phyloP scores from a whole-genome alignment of 805 yeast species.

The Wilhelminamyces savonicus region DNA sequence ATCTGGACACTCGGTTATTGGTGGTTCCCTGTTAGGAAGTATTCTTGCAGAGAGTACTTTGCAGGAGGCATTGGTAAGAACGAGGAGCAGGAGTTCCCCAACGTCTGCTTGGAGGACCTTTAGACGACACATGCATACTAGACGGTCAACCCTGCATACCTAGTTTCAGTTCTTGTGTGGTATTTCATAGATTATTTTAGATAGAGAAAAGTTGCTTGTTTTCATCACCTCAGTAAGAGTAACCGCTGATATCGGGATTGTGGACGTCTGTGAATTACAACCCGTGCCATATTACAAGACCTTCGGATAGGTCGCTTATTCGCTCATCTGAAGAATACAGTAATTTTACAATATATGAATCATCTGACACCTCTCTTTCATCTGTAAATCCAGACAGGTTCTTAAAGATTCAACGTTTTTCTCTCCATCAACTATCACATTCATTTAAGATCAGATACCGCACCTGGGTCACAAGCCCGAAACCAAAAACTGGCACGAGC shows the following conservation, averaged over 20 bases:
- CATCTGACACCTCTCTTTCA: slow-evolving; percentile 53
- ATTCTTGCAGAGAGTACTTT: slow-evolving; percentile 31
- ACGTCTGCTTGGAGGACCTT: slow-evolving; percentile 30
- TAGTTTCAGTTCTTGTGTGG: too few species aligned
- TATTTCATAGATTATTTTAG: not conserved
- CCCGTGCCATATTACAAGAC: not conserved
- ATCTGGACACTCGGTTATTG: slow-evolving; percentile 32
- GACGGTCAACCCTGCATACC: slow-evolving; percentile 6
- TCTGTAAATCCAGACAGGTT: slow-evolving; percentile 42
- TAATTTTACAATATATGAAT: slow-evolving; percentile 31
- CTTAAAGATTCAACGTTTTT: slow-evolving; percentile 36
- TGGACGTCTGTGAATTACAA: not conserved
- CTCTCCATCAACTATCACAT: slow-evolving; percentile 47
- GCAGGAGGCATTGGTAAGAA: slow-evolving; percentile 36
- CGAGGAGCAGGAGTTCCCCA: slow-evolving; percentile 39
- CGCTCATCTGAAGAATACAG: not conserved
- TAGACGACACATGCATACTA: slow-evolving; percentile 3
- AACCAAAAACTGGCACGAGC: slow-evolving; percentile 27
- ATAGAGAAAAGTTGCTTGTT: not conserved
- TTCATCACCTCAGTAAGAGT: not conserved
- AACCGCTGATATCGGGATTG: too few species aligned
- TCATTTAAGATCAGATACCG: slow-evolving; percentile 18
- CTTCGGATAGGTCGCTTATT: too few species aligned
- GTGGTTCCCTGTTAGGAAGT: slow-evolving; percentile 36
- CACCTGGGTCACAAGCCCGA: slow-evolving; percentile 5